Base-by-base conservation (phyloP, 2,329 filamentous ascomycete genomes). In the Clarireedia monteithiana region DNA sequence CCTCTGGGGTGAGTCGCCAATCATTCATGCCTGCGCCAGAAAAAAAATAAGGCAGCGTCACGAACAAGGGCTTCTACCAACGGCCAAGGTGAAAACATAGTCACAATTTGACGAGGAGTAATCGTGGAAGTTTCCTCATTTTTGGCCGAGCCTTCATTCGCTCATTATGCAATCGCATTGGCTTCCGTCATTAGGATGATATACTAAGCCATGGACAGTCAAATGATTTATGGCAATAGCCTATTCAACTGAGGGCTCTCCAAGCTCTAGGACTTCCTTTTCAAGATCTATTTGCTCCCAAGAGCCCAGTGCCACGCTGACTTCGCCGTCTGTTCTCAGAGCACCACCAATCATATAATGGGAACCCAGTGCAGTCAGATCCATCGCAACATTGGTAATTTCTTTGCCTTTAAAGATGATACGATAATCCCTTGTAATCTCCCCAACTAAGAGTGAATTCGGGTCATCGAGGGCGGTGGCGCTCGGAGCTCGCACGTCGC, bases 401-500 rank as follows among this genome's bases (percentile, higher is more conserved):
- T 44, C 54, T 23, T 59, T 58, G 7, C 58, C 61, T 30, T 65
- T 63, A 53, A 69, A 65, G 10, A 56, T 49, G 17, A 66, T 67
- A 1, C 53, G 48, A 46, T 67, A 65, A 5, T 63, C 55, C 4
- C 52, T 57, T 2, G 53, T 44, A 2, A 53, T 55, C 6, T 64
- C 63, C 46, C 65, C 67, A 24, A 46, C 44, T n/a, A 61, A 60
- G 9, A 69, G 53, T 6, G 58, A 59, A 9, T 36, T 47, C 2
- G 55, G 24, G 34, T 62, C 58, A 10, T 56, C 24, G 12, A 59
- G 15, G 2, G n/a, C 27, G 9, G 57, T 26, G 3, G 61, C 50
- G 36, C 42, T 48, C 27, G 67, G 67, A 14, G 58, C 50, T 26
- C 62, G 60, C 4, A 89, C 86, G 49, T 76, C 73, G 57, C 76